Conservation (phyloP, 2,329 filamentous ascomycete genomes). For the Beauveria sp. region DNA sequence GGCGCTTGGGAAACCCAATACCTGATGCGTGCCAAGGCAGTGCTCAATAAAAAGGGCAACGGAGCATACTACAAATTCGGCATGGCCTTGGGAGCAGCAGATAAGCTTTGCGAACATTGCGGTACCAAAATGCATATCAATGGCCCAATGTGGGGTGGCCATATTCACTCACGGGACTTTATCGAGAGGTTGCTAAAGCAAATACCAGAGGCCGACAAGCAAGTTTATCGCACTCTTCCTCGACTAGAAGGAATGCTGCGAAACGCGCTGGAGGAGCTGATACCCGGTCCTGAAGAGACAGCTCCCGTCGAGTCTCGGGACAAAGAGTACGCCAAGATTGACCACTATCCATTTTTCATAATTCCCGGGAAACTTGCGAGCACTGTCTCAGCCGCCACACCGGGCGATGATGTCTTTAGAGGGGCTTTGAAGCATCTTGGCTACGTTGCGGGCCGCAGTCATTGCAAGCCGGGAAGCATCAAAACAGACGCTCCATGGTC, state of each 20-base stretch:
- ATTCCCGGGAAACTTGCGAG: conserved; percentile 67
- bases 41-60: conserved; percentile 61
- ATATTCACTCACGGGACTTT: conserved; percentile 77
- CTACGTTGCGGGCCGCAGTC: conserved; percentile 76
- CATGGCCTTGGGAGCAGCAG: conserved; percentile 62
- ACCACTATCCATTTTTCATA: conserved; percentile 81
- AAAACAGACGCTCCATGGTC: conserved; percentile 91
- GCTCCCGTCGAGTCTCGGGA: conserved; percentile 31
- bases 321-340: conserved; percentile 53
- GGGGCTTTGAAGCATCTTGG: conserved; percentile 76
- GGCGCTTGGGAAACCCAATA: conserved; percentile 85
- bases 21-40: conserved; percentile 60
- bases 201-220: conserved; percentile 57
- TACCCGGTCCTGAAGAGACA: conserved; percentile 30
- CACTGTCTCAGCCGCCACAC: conserved; percentile 70
- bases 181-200: conserved; percentile 70
- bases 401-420: conserved; percentile 69
- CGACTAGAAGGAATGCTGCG: conserved; percentile 88
- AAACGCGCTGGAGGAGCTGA: conserved; percentile 72
- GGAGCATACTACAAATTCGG: conserved; percentile 70
- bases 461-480: conserved; percentile 82
- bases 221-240: conserved; percentile 69
- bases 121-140: conserved; percentile 78
- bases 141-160: conserved; percentile 92
- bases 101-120: conserved; percentile 71